Conservation (phyloP, 805 yeast genomes). For the Tetrapisispora fleetii region DNA sequence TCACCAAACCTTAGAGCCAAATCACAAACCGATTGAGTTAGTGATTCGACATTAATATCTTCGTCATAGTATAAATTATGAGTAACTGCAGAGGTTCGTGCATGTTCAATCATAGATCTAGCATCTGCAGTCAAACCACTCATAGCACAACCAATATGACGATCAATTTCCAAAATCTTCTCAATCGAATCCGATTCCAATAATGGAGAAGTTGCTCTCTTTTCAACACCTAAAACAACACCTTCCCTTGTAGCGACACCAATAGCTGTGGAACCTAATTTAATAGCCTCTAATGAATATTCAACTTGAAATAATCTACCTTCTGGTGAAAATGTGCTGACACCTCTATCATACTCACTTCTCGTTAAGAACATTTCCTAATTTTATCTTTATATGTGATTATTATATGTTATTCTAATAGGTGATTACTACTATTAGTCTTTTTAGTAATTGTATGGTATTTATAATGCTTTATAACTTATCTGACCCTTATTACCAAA, state of each 20-base stretch:
- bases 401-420: too few relatives aligned
- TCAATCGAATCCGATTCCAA: constrained; percentile 91
- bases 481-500: too few relatives aligned
- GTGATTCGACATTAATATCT: constrained; percentile 80
- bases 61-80: constrained; percentile 89
- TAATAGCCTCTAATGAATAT: constrained; percentile 94
- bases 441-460: neutral
- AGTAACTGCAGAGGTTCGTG: constrained; percentile 79
- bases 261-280: constrained; percentile 84
- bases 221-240: constrained; percentile 92
- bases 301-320: constrained; percentile 98
- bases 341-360: constrained; percentile 98
- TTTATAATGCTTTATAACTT: too few relatives aligned
- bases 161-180: constrained; percentile 89
- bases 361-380: constrained; percentile 85
- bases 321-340: constrained; percentile 96
- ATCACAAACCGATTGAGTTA: constrained; percentile 95
- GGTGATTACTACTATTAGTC: neutral
- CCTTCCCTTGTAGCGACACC: constrained; percentile 95
- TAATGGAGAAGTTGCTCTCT: constrained; percentile 86
- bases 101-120: constrained; percentile 96
- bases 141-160: constrained; percentile 97
- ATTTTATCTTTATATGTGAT: neutral
- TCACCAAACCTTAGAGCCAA: constrained; percentile 94
- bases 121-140: constrained; percentile 98